These are phyloP conservation scores for Candida corydali DNA, from an alignment of 805 yeast species.

Conservation along the genomic window DNA sequence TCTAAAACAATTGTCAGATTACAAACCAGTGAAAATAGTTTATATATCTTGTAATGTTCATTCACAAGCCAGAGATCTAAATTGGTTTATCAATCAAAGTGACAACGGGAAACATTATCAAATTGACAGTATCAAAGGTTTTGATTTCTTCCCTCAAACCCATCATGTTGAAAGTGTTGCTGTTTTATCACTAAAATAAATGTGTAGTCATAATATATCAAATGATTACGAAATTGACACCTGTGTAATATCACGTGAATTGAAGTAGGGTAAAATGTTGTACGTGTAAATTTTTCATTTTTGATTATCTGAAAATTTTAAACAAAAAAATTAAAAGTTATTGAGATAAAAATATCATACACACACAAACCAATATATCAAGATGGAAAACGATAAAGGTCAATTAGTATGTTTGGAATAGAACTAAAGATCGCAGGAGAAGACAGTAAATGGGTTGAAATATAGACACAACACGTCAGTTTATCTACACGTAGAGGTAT, in stretches of 20 bases:
- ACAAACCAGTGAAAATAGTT: slow-evolving; percentile 82
- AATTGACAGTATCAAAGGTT: slow-evolving; percentile 84
- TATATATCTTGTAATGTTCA: slow-evolving; percentile 97
- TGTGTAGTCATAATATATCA: not conserved
- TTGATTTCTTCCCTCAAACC: slow-evolving; percentile 95
- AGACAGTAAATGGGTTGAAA: too few relatives aligned
- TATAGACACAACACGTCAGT: too few relatives aligned
- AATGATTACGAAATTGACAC: not conserved
- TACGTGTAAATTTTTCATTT: slow-evolving; percentile 3
- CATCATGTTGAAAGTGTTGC: slow-evolving; percentile 90
- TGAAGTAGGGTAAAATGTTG: slow-evolving; percentile 10
- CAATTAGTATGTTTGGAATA: slow-evolving; percentile 77
- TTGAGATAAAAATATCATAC: not conserved
- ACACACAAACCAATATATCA: slow-evolving; percentile 27
- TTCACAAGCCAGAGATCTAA: slow-evolving; percentile 93
- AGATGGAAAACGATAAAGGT: slow-evolving; percentile 99
- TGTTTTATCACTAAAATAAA: slow-evolving; percentile 40
- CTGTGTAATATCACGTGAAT: not conserved
- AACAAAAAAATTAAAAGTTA: slow-evolving; percentile 3
- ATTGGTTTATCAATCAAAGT: slow-evolving; percentile 70
- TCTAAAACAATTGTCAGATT: slow-evolving; percentile 77
- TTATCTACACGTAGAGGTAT: too few relatives aligned
- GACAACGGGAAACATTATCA: slow-evolving; percentile 58
- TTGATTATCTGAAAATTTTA: slow-evolving; percentile 9
- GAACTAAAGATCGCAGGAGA: not conserved